Evolutionary conservation across 2,329 filamentous ascomycete species (phyloP), one percentile per base, ranked within the genome.

Genomic region (Xylaria digitata): DNA sequence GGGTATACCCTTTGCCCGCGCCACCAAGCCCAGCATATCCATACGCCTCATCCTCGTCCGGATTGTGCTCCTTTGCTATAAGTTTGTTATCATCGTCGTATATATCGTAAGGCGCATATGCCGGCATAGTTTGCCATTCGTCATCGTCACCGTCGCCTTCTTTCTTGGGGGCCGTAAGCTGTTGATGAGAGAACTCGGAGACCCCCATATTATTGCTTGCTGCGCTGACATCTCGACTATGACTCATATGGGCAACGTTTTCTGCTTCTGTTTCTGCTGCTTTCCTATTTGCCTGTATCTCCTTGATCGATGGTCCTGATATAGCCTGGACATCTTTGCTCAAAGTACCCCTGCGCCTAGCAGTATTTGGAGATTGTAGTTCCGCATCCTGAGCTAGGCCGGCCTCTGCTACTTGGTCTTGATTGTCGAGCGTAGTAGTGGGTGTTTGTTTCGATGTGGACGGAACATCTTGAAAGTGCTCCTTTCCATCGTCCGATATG

Each of bases 81-180:
- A 99, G 85, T 71, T 87, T 92, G 72, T 97, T 92, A 78, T 97
- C 90, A 75, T 99, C 96, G 77, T 99, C 93, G 79, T 98, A 99
- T 72, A 97, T 92, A 79, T 98, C 95, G 77, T 96, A 96, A 43
- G 91, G 91, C 7, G 94, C 96, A 75, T 94, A 93, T 1, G 96
- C 89, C 1, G 95, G 96, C 96, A 99, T 99, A 2, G 89, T 87
- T 81, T 97, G 93, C 96, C 96, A 99, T 58, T 85, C 88, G 1
- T 82, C 89, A n/a, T 91, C 91, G 6, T 88, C 88, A 11, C 87
- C 82, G 2, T 86, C 80, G 13, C 84, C 81, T 52, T 86, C 82
- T 13, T 87, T 82, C 46, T 86, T 83, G 69, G 88, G 83, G 17
- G 85, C 81, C 9, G 89, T 86, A 55, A 94, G 81, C 71, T 90